phyloP scores from a whole-genome alignment of 768 basidiomycete genomes.

The Phylloporus sp. region DNA sequence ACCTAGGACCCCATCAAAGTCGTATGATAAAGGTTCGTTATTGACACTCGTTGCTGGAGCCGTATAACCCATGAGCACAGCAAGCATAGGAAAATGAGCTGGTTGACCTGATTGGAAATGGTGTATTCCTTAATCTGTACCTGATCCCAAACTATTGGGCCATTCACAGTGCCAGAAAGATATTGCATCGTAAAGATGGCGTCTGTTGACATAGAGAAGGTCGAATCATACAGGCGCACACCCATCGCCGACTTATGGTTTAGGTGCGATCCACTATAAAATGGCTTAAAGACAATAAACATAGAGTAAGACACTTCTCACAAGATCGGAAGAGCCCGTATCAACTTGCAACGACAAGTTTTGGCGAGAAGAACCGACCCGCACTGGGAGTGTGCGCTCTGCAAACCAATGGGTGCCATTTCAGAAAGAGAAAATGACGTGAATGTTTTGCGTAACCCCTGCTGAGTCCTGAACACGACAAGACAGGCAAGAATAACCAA shows the following conservation, averaged over 20 bases:
- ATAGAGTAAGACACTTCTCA: constrained; percentile 32
- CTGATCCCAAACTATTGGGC: constrained; percentile 68
- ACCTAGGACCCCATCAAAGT: constrained; percentile 68
- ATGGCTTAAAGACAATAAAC: not conserved
- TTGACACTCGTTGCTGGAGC: constrained; percentile 56
- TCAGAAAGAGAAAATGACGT: not conserved
- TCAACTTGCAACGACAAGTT: constrained; percentile 68
- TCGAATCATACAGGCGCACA: constrained; percentile 56
- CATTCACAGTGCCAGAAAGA: constrained; percentile 53
- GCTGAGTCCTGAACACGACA: not conserved
- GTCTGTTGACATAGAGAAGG: constrained; percentile 41
- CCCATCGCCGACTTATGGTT: constrained; percentile 49
- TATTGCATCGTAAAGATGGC: constrained; percentile 51
- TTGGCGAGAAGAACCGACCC: constrained; percentile 47
- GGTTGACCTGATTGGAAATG: constrained; percentile 65
- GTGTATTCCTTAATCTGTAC: constrained; percentile 61
- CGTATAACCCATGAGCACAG: constrained; percentile 22
- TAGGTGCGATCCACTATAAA: constrained; percentile 69
- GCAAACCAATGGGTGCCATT: not conserved
- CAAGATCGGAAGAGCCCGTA: constrained; percentile 79
- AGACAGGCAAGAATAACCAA: not conserved
- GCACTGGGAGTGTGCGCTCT: constrained; percentile 64
- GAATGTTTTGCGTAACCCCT: too few species aligned
- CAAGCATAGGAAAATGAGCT: constrained; percentile 37
- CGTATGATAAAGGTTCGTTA: constrained; percentile 52